Base-by-base conservation (phyloP, 1,284 basidiomycete genomes). In the Quambalaria eucalypti region DNA sequence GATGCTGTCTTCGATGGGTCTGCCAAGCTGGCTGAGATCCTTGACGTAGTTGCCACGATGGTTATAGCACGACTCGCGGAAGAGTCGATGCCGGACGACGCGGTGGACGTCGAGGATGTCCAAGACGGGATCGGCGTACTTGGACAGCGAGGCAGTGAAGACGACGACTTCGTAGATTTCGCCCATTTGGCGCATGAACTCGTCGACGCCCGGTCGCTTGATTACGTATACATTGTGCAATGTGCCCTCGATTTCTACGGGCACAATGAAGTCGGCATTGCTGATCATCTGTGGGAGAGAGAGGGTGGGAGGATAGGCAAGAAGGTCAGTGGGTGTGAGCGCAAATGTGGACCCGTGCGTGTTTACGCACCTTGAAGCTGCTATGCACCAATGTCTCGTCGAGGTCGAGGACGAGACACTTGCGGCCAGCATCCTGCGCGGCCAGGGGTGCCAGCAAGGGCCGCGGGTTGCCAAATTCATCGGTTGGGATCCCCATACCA, bases 11-110 rank as follows among this genome's bases (percentile, higher is more conserved):
- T 83, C 82, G 64, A 97, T 90, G 6, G 88, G 87, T 28, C 93
- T 84, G 33, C 93, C 93, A 39, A 99, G 81, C 78, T 97, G 95
- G 40, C 90, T 96, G 31, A 99, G 81, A 77, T 99, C 95, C 83
- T 98, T 99, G 78, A 99, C 95, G 76, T 97, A 98, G 79, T 95
- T 98, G 52, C 95, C 95, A 78, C 88, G 87, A 78, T 98, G 95
- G 76, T 97, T 97, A 78, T 96, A 97, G 78, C 93, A 99, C 71
- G 89, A 92, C 79, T 99, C 93, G 57, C 93, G 82, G 84, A 99
- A 99, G 52, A 99, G 79, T 54, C 95, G 83, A 77, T 99, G 93
- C n/a, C 87, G 81, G 26, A 98, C 92, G 7, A 92, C 90, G 51
- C 85, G 85, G 76, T 92, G 85, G 25, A 88, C 82, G 73, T 99